Base-by-base conservation (phyloP, 352 stramenopile genomes). In the Globisporangium nodosum region DNA sequence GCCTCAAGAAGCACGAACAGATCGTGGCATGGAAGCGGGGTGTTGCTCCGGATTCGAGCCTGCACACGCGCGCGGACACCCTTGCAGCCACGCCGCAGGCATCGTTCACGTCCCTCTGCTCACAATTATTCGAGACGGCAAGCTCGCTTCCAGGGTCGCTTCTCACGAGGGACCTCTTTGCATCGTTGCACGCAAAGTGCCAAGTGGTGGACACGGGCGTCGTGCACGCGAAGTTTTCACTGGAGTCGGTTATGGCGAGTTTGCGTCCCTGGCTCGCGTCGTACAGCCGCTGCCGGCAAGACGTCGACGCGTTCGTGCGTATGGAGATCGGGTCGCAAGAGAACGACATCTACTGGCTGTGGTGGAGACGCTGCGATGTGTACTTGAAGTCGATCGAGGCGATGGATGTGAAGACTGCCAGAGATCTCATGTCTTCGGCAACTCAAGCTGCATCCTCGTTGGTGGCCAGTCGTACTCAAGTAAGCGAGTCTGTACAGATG, bases 261-360 rank as follows among this genome's bases (percentile, higher is more conserved):
- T 68, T 86, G 39, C 67, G 61, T 15, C 71, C 76, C 18, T 78
- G 64, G 40, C 60, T 86, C 48, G 64, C 52, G n/a, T 63, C 56
- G 16, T 86, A 86, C 58, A 57, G 69, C 31, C 54, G 65, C 6
- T 59, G 55, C 13, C 74, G 74, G 9, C 61, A 74, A 37, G 63
- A 75, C 4, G 48, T 85, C 21, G 72, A 83, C 54, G 63, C 55
- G n/a, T 83, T 69, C 46, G 43, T 81, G 13, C 33, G 55, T 35
- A 54, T 50, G 31, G 62, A 66, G n/a, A 46, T 56, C 5, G 64
- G 72, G 30, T 43, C 42, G 0, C 39, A 49, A 49, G 57, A 42
- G 16, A 71, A 79, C 24, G 69, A 87, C 49, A 62, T 87, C 7
- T 85, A 87, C 46, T 78, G 67, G 31, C 60, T 53, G 18, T 83